These are phyloP conservation scores for Fagus crenata DNA, from an alignment of 306 rosid species.

Conservation along the genomic window DNA sequence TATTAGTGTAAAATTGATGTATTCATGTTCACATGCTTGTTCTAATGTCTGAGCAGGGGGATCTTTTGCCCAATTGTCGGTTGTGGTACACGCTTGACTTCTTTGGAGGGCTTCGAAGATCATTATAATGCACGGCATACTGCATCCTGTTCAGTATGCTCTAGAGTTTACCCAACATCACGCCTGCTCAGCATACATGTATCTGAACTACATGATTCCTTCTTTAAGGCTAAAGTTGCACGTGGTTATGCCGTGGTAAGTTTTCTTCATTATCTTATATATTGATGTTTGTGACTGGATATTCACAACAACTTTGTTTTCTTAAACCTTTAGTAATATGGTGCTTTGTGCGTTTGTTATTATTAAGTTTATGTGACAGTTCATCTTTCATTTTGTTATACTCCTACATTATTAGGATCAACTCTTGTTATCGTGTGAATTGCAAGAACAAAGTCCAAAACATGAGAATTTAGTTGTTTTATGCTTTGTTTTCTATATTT, in stretches of 20 bases:
- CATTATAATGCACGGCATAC: slow-evolving; percentile 87
- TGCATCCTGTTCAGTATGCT: slow-evolving; percentile 85
- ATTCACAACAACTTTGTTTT: neutral
- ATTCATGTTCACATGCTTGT: neutral
- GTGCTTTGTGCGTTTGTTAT: neutral
- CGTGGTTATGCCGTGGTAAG: slow-evolving; percentile 82
- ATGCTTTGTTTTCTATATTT: neutral
- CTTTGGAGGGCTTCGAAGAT: slow-evolving; percentile 81
- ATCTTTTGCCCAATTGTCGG: slow-evolving; percentile 83
- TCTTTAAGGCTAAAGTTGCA: slow-evolving; percentile 90
- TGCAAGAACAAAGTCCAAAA: neutral
- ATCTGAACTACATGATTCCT: slow-evolving; percentile 89
- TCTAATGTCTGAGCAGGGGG: slow-evolving; percentile 44
- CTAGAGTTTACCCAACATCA: slow-evolving; percentile 82
- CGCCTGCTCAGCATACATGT: slow-evolving; percentile 78
- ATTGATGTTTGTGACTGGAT: neutral
- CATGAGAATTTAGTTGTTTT: neutral
- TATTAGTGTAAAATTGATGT: neutral
- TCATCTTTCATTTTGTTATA: neutral
- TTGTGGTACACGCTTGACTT: slow-evolving; percentile 66
- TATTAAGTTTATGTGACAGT: neutral
- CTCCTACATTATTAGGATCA: neutral
- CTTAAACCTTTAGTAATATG: neutral
- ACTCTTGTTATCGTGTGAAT: neutral
- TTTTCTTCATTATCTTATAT: slow-evolving; percentile 10